phyloP scores from a whole-genome alignment of 768 basidiomycete genomes.

The Paxillus involutus region DNA sequence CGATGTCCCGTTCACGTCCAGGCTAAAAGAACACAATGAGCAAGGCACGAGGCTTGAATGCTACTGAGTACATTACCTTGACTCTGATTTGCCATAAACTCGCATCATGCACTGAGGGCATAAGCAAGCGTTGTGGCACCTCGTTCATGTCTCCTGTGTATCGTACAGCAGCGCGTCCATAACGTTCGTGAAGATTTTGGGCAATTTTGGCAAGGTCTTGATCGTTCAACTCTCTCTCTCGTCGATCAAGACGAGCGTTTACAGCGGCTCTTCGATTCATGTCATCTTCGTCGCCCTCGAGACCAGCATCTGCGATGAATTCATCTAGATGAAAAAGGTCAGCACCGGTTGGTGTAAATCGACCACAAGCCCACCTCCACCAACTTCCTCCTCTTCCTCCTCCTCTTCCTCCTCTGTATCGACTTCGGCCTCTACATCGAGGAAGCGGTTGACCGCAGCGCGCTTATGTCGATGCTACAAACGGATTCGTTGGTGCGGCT shows the following conservation, averaged over 20 bases:
- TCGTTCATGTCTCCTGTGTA: conserved; percentile 93
- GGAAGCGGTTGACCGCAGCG: conserved; percentile 71
- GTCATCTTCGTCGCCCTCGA: conserved; percentile 68
- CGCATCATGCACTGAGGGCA: conserved; percentile 96
- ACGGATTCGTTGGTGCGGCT: conserved; percentile 7
- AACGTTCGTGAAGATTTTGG: conserved; percentile 74
- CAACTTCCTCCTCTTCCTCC: conserved; percentile 81
- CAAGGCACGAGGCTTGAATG: not conserved
- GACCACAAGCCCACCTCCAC: conserved; percentile 39
- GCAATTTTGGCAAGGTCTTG: conserved; percentile 85
- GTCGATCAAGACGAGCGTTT: conserved; percentile 69
- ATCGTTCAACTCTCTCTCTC: conserved; percentile 73
- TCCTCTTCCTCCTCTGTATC: conserved; percentile 97
- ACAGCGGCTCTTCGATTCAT: conserved; percentile 47
- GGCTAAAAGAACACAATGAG: conserved; percentile 45
- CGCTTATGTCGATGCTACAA: conserved; percentile 66
- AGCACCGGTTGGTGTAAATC: conserved; percentile 1
- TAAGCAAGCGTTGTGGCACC: conserved; percentile 87
- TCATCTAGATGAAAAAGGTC: conserved; percentile 44
- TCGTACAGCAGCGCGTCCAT: conserved; percentile 64
- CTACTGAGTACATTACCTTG: conserved; percentile 53
- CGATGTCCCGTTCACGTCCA: conserved; percentile 90
- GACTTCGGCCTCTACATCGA: conserved; percentile 95
- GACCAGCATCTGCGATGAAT: conserved; percentile 63
- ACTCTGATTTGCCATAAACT: conserved; percentile 95